A percentile compares a stretch with the other conserved stretches of the same genome.
phyloP scores from a whole-genome alignment of 2,329 filamentous ascomycete species.

The Aspergillus calidoustus region DNA sequence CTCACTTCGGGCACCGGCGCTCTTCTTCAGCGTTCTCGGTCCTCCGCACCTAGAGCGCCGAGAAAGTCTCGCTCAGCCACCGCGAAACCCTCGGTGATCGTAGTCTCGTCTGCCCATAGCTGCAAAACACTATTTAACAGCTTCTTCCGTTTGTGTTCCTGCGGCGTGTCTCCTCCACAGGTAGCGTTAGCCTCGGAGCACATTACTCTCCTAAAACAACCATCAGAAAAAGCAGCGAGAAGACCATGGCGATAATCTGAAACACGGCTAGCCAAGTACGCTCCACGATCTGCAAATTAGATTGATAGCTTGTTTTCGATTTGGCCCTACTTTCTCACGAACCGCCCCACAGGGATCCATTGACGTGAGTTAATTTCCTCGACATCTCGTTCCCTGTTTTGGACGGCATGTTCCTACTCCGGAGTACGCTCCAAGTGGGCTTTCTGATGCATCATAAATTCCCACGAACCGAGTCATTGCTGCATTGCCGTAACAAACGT shows the following conservation, averaged over 20 bases:
- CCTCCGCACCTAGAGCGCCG: background rate
- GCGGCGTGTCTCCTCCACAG: too few relatives aligned
- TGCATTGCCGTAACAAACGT: too few relatives aligned
- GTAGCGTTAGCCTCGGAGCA: background rate
- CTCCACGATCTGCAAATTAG: background rate
- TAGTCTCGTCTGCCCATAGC: background rate
- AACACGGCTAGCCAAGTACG: background rate
- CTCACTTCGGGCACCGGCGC: too few relatives aligned
- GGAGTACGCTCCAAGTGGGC: too few relatives aligned
- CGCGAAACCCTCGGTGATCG: background rate
- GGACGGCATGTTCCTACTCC: background rate
- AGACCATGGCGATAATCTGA: background rate
- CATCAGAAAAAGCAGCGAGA: background rate
- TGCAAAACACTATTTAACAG: too few relatives aligned
- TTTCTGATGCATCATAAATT: too few relatives aligned
- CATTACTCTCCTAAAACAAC: background rate
- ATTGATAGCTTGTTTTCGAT: background rate
- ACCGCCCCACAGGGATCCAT: background rate
- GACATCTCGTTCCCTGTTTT: background rate
- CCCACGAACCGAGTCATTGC: too few relatives aligned
- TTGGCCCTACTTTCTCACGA: background rate
- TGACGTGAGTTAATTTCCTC: background rate
- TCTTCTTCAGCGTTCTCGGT: background rate
- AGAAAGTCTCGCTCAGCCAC: background rate
- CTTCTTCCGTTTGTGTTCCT: too few relatives aligned